These are phyloP conservation scores for Asterella californica DNA, from an alignment of 225 moss, liverwort and hornwort genomes.

Conservation along the genomic window DNA sequence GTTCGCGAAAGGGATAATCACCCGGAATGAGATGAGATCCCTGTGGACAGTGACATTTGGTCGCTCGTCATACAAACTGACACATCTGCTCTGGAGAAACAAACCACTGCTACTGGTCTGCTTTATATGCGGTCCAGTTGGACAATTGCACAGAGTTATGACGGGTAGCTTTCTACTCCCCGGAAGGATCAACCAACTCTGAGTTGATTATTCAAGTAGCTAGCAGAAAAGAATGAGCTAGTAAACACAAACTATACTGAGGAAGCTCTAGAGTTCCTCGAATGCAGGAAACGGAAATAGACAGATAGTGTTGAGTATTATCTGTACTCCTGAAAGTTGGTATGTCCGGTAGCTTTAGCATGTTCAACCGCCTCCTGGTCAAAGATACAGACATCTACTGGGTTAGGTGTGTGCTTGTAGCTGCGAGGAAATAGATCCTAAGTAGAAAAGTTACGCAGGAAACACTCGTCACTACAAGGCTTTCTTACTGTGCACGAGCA, in stretches of 20 bases:
- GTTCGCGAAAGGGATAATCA: too few species aligned
- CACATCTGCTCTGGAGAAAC: not conserved
- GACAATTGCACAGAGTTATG: constrained; percentile 3
- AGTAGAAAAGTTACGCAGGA: not conserved
- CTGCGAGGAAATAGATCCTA: not conserved
- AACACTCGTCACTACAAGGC: not conserved
- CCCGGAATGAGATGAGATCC: too few species aligned
- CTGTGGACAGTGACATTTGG: too few species aligned
- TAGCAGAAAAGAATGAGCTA: not conserved
- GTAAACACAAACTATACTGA: not conserved
- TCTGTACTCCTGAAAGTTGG: constrained; percentile 90
- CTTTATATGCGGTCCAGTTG: not conserved
- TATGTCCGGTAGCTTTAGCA: constrained; percentile 77
- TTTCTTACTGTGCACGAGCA: not conserved
- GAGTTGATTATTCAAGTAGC: not conserved
- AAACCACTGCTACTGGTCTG: not conserved
- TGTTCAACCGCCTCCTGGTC: constrained; percentile 86
- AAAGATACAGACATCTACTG: not conserved
- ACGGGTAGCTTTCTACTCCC: not conserved
- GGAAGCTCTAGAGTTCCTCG: too few species aligned
- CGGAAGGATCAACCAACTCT: not conserved
- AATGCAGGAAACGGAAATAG: not conserved
- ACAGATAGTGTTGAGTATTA: constrained; percentile 6
- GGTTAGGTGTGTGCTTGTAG: not conserved
- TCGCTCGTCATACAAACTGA: not conserved